Evolutionary conservation across 805 yeast species (phyloP), one percentile per base, ranked within the genome.

Genomic region (Starmerella scarabaei): DNA sequence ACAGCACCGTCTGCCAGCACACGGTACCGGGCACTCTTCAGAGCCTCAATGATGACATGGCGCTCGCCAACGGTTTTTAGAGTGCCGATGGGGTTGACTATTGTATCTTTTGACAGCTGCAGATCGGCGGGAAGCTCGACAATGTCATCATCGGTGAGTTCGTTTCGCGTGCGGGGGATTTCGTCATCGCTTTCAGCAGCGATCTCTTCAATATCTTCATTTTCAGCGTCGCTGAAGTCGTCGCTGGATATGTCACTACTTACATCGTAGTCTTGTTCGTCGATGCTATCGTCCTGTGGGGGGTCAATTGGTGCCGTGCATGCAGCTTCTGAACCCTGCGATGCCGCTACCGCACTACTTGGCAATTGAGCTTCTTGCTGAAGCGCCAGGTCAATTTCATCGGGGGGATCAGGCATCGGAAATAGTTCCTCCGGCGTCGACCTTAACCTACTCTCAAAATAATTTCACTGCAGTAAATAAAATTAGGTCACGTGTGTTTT

Each of bases 161-260:
- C 97, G 55, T 88, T 79, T 43, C 75, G 77, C 1, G 96, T 84
- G 23, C 65, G 58, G 18, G 88, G 80, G 1, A 94, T 93, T 0
- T 44, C 55, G 18, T 48, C 59, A 3, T 48, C 53, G 11, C 44
- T 41, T 7, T 42, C 49, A 9, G 26, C 45, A 9, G 35, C 43
- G 31, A n/a, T 27, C 4, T 28, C 41, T 14, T 38, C 42, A 4
- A 26, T 50, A 1, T 35, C 53, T 2, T 36, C 57, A 4, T 30
- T 51, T 23, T n/a, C n/a, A n/a, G n/a, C n/a, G 29, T 43, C 56
- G 1, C 45, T 58, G n/a, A 48, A 54, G 3, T 42, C 52, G 3
- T 38, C 53, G 4, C 45, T 58, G 9, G 48, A 53, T 3, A 43
- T 55, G 8, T 41, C 47, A 15, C 49, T 51, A 50, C 34, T 47